Evolutionary conservation across 2,329 filamentous ascomycete species (phyloP).

Genomic region (Thelonectria olida): DNA sequence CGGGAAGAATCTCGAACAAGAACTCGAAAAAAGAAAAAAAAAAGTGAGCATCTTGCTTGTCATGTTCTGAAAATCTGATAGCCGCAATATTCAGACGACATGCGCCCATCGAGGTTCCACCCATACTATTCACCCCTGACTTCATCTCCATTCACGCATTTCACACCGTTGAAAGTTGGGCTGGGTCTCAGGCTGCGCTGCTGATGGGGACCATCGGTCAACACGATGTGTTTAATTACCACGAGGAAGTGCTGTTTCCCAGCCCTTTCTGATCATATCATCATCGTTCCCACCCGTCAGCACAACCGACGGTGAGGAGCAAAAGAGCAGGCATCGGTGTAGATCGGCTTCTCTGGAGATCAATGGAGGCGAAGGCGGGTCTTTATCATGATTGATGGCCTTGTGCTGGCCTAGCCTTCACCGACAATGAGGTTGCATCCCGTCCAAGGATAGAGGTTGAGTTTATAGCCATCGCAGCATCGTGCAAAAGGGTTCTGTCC

Average conservation of each 20-base stretch:
- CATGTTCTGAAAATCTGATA: conserved; percentile 22
- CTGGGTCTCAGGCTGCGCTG: background rate
- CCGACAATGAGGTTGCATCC: conserved; percentile 19
- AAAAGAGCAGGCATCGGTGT: background rate
- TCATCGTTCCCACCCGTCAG: background rate
- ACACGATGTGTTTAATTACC: conserved; percentile 15
- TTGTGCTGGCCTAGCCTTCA: conserved; percentile 12
- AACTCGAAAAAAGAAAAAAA: conserved; percentile 21
- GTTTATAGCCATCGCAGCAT: conserved; percentile 12
- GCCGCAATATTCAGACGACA: conserved; percentile 11
- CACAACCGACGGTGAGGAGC: conserved; percentile 1
- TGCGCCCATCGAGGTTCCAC: background rate
- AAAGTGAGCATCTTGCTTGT: conserved; percentile 14
- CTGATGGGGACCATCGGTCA: conserved; percentile 4
- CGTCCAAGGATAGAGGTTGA: too few species aligned
- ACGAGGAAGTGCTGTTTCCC: background rate
- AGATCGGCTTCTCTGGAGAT: conserved; percentile 18
- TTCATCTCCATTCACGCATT: conserved; percentile 7
- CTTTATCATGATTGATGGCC: conserved; percentile 7
- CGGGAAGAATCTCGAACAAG: conserved; percentile 10
- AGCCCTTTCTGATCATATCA: conserved; percentile 3
- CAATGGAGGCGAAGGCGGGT: conserved; percentile 13
- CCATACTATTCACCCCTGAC: background rate
- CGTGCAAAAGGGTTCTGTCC: background rate
- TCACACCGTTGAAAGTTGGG: background rate